Percentiles rank a stretch among this genome's conserved stretches.
Evolutionary conservation across 2,329 filamentous ascomycete genomes (phyloP).

Genomic region (Stagonosporopsis cucurbitacearum): DNA sequence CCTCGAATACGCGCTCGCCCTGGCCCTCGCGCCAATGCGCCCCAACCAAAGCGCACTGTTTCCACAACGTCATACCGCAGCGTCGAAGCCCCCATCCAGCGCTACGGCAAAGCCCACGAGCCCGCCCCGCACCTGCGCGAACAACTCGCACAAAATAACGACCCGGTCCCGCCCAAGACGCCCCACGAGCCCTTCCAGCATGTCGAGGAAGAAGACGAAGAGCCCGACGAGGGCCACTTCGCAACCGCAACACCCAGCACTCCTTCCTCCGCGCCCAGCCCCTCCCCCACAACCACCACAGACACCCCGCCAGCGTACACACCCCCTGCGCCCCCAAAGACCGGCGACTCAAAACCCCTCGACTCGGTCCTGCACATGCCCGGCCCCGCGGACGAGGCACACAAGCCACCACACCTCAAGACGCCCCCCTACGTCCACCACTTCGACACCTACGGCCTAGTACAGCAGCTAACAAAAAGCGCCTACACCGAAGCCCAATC

Average conservation of each 20-base stretch:
- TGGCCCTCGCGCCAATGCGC: constrained; percentile 29
- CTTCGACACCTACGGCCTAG: constrained; percentile 92
- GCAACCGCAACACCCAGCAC: constrained; percentile 27
- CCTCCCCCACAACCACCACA: too few relatives aligned
- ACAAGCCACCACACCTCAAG: constrained; percentile 70
- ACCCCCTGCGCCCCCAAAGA: constrained; percentile 33
- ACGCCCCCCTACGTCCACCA: constrained; percentile 88
- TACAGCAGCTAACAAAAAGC: constrained; percentile 74
- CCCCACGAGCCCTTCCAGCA: constrained; percentile 23
- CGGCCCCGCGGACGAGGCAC: constrained; percentile 46
- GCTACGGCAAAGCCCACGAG: constrained; percentile 58
- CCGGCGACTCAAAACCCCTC: constrained; percentile 42
- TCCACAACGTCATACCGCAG: constrained; percentile 35
- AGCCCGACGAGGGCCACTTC: constrained; percentile 11
- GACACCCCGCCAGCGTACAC: constrained; percentile 18
- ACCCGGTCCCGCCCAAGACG: constrained; percentile 4
- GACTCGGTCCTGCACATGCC: constrained; percentile 53
- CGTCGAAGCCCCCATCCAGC: constrained; percentile 45
- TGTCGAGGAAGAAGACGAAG: constrained; percentile 32
- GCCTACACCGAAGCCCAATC: constrained; percentile 78
- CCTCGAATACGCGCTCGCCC: constrained; percentile 30
- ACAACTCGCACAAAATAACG: constrained; percentile 16
- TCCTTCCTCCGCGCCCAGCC: constrained; percentile 19
- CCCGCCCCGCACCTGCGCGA: constrained; percentile 49
- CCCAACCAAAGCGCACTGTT: constrained; percentile 10